Evolutionary conservation across 768 basidiomycete species (phyloP).

Genomic region (Mycena filopes): DNA sequence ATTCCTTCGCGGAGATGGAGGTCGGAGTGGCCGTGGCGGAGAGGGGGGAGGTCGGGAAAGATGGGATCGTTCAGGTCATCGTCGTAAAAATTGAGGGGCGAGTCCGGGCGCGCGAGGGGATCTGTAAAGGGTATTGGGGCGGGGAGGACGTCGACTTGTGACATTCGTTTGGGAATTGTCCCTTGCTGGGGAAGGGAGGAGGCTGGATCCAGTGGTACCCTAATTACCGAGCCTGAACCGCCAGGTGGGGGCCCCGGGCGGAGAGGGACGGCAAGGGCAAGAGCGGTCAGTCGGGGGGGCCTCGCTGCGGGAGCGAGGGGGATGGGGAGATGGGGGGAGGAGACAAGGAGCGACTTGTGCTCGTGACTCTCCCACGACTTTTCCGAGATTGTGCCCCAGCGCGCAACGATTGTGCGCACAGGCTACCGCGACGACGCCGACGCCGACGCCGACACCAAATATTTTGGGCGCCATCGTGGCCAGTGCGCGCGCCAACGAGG

Average conservation of each 20-base stretch:
- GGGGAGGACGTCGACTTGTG: slow-evolving; percentile 59
- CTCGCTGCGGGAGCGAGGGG: slow-evolving; percentile 56
- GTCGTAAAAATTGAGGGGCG: slow-evolving; percentile 11
- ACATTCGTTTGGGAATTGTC: slow-evolving; percentile 56
- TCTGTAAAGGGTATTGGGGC: slow-evolving; percentile 36
- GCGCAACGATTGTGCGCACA: no score
- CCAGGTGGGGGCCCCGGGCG: slow-evolving; percentile 68
- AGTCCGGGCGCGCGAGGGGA: slow-evolving; percentile 34
- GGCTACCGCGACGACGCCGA: no score
- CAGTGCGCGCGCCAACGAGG: no score
- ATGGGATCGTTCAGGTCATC: slow-evolving; percentile 49
- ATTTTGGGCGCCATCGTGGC: no score
- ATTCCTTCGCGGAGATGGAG: slow-evolving; percentile 83
- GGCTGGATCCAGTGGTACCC: slow-evolving; percentile 26
- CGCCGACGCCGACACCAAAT: no score
- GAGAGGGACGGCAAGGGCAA: slow-evolving; percentile 64
- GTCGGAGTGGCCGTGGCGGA: slow-evolving; percentile 75
- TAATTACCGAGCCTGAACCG: slow-evolving; percentile 65
- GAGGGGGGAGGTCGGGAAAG: slow-evolving; percentile 73
- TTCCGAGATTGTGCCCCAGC: no score
- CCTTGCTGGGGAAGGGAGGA: slow-evolving; percentile 1
- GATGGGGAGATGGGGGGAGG: slow-evolving; percentile 14
- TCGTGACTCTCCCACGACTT: not conserved
- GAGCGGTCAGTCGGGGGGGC: slow-evolving; percentile 66
- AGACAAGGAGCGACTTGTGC: not conserved